phyloP scores from a whole-genome alignment of 768 basidiomycete species.

The Cyclocybe aegerita region DNA sequence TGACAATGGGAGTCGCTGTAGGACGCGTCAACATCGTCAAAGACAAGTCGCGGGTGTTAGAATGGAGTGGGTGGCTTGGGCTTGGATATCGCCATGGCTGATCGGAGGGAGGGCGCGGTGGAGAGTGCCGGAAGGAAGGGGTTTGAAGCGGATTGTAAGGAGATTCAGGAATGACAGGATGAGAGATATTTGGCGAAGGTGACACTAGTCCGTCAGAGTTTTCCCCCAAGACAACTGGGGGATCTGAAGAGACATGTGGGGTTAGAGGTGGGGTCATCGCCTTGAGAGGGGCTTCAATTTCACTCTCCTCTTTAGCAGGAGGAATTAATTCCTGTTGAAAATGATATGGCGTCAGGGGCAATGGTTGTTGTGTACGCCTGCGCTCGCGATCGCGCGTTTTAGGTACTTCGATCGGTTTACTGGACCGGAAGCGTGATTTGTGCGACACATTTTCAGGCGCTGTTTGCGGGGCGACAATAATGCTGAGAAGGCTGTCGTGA shows the following conservation, averaged over 20 bases:
- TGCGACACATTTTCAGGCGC: conserved; percentile 32
- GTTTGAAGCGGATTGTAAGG: conserved; percentile 77
- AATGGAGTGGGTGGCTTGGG: conserved; percentile 76
- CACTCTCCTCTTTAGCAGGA: conserved; percentile 16
- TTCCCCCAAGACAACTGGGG: conserved; percentile 18
- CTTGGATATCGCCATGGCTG: conserved; percentile 84
- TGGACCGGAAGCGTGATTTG: conserved; percentile 47
- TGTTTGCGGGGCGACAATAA: conserved; percentile 40
- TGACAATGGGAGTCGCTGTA: conserved; percentile 46
- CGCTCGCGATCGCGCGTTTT: conserved; percentile 20
- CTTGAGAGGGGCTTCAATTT: conserved; percentile 17
- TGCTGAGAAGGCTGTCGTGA: conserved; percentile 42
- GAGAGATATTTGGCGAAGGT: conserved; percentile 29
- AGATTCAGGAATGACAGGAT: conserved; percentile 53
- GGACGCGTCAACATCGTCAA: conserved; percentile 62
- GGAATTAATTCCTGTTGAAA: conserved; percentile 22
- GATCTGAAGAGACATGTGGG: conserved; percentile 32
- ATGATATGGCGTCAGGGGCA: conserved; percentile 19
- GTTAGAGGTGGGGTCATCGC: conserved; percentile 37
- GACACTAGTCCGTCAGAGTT: conserved; percentile 17
- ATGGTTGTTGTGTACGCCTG: conserved; percentile 7
- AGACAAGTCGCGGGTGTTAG: conserved; percentile 59
- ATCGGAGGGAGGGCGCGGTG: conserved; percentile 70
- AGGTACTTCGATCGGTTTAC: conserved; percentile 21
- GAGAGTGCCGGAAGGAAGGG: conserved; percentile 77